These are phyloP conservation scores for Fusarium nanum DNA, from an alignment of 2,329 filamentous ascomycete species.

Conservation along the genomic window DNA sequence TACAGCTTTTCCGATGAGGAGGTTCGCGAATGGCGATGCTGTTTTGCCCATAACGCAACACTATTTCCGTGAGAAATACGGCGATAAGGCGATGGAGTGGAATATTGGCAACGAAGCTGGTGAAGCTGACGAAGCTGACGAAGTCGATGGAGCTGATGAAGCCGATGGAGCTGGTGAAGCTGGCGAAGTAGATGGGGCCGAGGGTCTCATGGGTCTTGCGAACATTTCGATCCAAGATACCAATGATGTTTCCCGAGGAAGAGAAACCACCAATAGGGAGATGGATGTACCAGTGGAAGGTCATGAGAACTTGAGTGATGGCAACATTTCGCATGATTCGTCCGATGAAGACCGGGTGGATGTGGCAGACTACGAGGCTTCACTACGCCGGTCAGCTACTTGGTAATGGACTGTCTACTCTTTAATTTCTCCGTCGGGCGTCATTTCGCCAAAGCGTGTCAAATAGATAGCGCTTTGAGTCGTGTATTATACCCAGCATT, in stretches of 20 bases:
- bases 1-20: conserved; percentile 35
- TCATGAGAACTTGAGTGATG: neutral
- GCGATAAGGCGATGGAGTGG: conserved; percentile 15
- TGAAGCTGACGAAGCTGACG: neutral
- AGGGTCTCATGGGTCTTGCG: neutral
- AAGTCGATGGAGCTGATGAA: neutral
- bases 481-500: neutral
- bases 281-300: neutral
- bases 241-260: neutral
- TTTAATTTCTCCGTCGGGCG: no score
- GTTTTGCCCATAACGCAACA: conserved; percentile 27
- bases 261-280: neutral
- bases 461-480: neutral
- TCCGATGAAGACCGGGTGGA: neutral
- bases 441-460: neutral
- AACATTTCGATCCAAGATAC: neutral
- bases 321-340: neutral
- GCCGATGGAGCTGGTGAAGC: neutral
- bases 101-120: neutral
- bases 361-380: neutral
- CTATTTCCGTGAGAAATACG: conserved; percentile 1
- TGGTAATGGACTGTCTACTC: no score
- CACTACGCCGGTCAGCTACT: no score
- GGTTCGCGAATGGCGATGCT: conserved; percentile 30
- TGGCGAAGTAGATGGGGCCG: neutral